Evolutionary conservation across 2,329 filamentous ascomycete species (phyloP), one percentile per base, ranked within the genome.

Genomic region (Penicillium sp.): DNA sequence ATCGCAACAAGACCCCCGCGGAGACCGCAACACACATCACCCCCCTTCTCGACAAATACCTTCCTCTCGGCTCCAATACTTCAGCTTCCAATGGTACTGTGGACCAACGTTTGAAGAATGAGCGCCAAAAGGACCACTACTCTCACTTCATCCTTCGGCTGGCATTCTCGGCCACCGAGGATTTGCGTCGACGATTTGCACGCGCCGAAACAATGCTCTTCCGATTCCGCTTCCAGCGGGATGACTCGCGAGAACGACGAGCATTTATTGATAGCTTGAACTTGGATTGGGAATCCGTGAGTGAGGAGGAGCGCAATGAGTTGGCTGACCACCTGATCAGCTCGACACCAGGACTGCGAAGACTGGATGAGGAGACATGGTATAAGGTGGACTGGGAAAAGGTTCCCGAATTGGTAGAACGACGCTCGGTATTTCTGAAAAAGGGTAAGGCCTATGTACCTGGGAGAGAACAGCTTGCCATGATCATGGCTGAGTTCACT

Each of bases 321-420:
- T 77, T 92, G 53, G 80, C 81, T 1, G 78, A 84, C 0, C 83
- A 90, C 57, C 75, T 96, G 51, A 77, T 82, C 0, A 84, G 85
- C 33, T 81, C 83, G 5, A 85, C 82, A 3, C 76, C 77, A 8
- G 78, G 80, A 5, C 67, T 81, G 48, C 74, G 72, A 42, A 73
- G 75, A 53, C 61, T 81, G 6, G 92, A 96, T 16, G 91, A 96
- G 43, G 91, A 95, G 67, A 87, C 81, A 26, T 99, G 92, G 89
- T 96, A 96, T 81, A 98, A 97, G 78, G 92, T 98, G 1, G 92
- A 97, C 69, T 99, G 93, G 92, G 90, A 92, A 72, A 85, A 88
- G 33, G 95, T 99, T 1, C 92, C 93, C 0, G 93, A 98, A 60
- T 78, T 99, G 37, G 88, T 99, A 0, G 93, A 97, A 75, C 78